phyloP scores from a whole-genome alignment of 1,139 yeast genomes.

The Pichia sp. region DNA sequence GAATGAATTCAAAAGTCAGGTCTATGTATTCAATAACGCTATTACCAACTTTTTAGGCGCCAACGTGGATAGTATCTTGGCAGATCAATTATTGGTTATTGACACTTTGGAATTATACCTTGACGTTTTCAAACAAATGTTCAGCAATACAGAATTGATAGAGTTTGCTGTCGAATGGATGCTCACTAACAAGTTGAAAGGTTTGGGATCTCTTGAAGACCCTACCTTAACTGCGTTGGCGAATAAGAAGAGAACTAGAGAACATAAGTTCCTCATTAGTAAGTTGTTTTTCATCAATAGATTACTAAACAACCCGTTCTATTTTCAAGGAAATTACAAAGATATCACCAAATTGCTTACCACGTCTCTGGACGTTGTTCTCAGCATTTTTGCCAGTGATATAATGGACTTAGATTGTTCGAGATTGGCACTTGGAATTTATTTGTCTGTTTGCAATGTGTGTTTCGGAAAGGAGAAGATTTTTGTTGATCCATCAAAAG shows the following conservation, averaged over 20 bases:
- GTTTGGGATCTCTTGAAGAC: slow-evolving; percentile 36
- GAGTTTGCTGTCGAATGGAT: slow-evolving; percentile 41
- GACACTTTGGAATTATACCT: slow-evolving; percentile 56
- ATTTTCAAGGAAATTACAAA: slow-evolving; percentile 24
- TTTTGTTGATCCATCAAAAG: slow-evolving; percentile 19
- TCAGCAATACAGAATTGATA: slow-evolving; percentile 40
- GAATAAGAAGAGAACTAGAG: slow-evolving; percentile 39
- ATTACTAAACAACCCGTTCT: slow-evolving; percentile 47
- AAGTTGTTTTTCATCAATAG: slow-evolving; percentile 59
- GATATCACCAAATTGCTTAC: slow-evolving; percentile 45
- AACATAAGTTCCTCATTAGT: slow-evolving; percentile 51
- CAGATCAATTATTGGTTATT: slow-evolving; percentile 57
- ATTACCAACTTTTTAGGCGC: slow-evolving; percentile 46
- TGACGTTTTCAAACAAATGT: slow-evolving; percentile 38
- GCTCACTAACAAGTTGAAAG: slow-evolving; percentile 50
- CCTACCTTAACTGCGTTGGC: slow-evolving; percentile 24
- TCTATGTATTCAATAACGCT: slow-evolving; percentile 37
- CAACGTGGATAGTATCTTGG: slow-evolving; percentile 44
- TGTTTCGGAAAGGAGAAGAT: slow-evolving; percentile 26
- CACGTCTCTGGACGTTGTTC: slow-evolving; percentile 57
- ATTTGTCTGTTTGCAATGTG: slow-evolving; percentile 39
- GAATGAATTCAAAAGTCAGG: slow-evolving; percentile 32
- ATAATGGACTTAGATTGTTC: slow-evolving; percentile 51
- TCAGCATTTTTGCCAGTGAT: slow-evolving; percentile 52
- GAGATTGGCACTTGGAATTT: slow-evolving; percentile 57